phyloP scores from a whole-genome alignment of 169 alveolate species.

The Cryptosporidium tyzzeri region DNA sequence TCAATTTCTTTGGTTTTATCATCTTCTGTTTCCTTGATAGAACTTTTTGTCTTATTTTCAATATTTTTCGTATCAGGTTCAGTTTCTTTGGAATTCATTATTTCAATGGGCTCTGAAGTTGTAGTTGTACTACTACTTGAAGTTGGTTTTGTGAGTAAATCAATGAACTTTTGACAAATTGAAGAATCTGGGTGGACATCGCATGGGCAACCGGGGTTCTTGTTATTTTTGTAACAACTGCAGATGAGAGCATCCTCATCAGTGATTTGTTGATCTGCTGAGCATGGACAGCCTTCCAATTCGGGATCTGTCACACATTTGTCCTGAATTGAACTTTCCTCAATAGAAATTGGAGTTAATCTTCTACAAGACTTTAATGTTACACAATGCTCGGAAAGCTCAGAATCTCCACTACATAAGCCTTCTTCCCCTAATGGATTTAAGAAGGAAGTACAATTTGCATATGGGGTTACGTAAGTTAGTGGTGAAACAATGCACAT shows the following conservation, averaged over 20 bases:
- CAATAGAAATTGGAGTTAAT: slow-evolving; percentile 66
- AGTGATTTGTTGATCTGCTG: slow-evolving; percentile 58
- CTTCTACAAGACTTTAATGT: slow-evolving; percentile 66
- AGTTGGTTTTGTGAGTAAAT: slow-evolving; percentile 4
- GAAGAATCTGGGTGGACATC: slow-evolving; percentile 50
- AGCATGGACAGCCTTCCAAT: slow-evolving; percentile 70
- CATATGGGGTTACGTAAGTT: slow-evolving; percentile 68
- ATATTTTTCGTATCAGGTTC: not conserved
- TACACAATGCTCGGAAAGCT: slow-evolving; percentile 47
- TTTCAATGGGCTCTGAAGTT: not conserved
- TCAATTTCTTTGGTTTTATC: slow-evolving; percentile 6
- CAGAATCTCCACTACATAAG: slow-evolving; percentile 52
- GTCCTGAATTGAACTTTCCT: slow-evolving; percentile 37
- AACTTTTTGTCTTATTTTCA: not conserved
- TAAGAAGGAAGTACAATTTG: slow-evolving; percentile 67
- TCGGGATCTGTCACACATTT: slow-evolving; percentile 63
- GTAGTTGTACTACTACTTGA: slow-evolving; percentile 33
- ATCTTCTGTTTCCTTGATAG: slow-evolving; percentile 2
- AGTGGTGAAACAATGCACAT: slow-evolving; percentile 75
- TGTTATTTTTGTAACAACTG: slow-evolving; percentile 54
- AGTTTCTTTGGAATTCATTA: not conserved
- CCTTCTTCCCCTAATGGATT: slow-evolving; percentile 71
- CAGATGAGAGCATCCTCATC: slow-evolving; percentile 73
- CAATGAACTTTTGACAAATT: slow-evolving; percentile 39
- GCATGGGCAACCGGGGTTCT: slow-evolving; percentile 75